phyloP scores from a whole-genome alignment of 164 flowering plant genomes.

The Cinnamomum chago region DNA sequence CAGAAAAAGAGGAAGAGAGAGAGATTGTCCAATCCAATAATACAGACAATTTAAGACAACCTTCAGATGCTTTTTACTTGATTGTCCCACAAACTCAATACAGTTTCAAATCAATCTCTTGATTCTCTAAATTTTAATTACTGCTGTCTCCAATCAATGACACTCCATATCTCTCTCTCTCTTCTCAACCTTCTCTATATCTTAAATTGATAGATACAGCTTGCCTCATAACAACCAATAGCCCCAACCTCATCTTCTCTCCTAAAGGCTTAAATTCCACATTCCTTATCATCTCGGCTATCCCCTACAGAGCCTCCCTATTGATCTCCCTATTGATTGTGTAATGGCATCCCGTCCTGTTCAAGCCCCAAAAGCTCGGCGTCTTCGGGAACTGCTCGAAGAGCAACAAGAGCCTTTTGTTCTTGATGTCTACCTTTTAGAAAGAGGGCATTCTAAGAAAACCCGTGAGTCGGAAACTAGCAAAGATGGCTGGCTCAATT shows the following conservation, averaged over 20 bases:
- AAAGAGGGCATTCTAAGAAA: conserved; percentile 38
- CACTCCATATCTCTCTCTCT: background rate
- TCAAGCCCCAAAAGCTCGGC: conserved; percentile 16
- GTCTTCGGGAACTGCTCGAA: conserved; percentile 48
- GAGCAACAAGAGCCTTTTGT: conserved; percentile 75
- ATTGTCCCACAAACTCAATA: background rate
- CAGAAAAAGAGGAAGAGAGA: background rate
- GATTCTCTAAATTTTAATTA: background rate
- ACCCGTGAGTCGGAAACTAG: conserved; percentile 8
- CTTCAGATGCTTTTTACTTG: background rate
- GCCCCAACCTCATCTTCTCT: conserved; percentile 13
- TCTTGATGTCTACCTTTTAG: conserved; percentile 45
- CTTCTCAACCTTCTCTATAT: background rate
- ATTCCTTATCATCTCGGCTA: conserved; percentile 3
- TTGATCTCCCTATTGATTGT: background rate
- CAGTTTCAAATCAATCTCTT: background rate
- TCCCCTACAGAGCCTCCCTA: conserved; percentile 1
- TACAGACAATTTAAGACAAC: background rate
- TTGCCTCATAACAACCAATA: conserved; percentile 17
- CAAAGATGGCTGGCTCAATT: conserved; percentile 8
- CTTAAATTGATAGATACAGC: conserved; percentile 25
- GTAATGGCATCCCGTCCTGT: conserved; percentile 23
- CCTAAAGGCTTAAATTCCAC: background rate
- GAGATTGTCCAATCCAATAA: background rate
- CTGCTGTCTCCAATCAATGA: background rate